A percentile compares a stretch with the other conserved stretches of the same genome.
These are phyloP conservation scores for Viola pubescens DNA, from an alignment of 441 rosid genomes.

Conservation along the genomic window DNA sequence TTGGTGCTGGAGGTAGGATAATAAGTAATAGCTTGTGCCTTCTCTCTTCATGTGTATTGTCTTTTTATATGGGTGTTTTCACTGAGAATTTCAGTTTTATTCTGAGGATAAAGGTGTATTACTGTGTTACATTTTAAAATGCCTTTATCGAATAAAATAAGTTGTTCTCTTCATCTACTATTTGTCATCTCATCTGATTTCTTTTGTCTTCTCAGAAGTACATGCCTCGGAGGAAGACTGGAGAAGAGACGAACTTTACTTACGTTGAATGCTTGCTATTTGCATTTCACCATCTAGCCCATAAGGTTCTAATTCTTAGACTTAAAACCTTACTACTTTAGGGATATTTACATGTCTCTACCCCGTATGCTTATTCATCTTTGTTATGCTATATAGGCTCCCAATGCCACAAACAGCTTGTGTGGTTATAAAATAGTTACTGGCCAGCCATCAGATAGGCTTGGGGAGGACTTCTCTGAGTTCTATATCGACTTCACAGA, in stretches of 20 bases:
- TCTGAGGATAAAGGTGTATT: not conserved
- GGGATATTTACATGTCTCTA: not conserved
- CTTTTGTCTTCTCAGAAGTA: conserved; percentile 46
- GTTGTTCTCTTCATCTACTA: not conserved
- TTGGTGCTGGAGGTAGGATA: not conserved
- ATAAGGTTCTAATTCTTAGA: conserved; percentile 39
- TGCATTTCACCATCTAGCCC: conserved; percentile 78
- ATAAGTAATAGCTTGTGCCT: too few relatives aligned
- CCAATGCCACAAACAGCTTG: conserved; percentile 87
- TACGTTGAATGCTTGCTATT: conserved; percentile 87
- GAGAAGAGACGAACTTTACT: conserved; percentile 91
- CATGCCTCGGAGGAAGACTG: conserved; percentile 88
- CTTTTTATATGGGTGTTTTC: not conserved
- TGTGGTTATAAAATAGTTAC: conserved; percentile 97
- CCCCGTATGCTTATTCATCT: conserved; percentile 21
- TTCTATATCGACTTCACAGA: conserved; percentile 72
- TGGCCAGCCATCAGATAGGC: conserved; percentile 99
- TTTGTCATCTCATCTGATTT: not conserved
- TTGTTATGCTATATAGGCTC: conserved; percentile 50
- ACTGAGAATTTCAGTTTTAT: conserved; percentile 8
- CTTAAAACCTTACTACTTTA: conserved; percentile 9
- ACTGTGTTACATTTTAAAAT: not conserved
- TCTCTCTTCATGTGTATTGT: not conserved
- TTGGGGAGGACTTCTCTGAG: conserved; percentile 97
- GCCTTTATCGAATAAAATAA: conserved; percentile 1